Evolutionary conservation across 371 early-diverging fungal species (phyloP), one percentile per base, ranked within the genome.

Genomic region (Haplosporangium sp.): DNA sequence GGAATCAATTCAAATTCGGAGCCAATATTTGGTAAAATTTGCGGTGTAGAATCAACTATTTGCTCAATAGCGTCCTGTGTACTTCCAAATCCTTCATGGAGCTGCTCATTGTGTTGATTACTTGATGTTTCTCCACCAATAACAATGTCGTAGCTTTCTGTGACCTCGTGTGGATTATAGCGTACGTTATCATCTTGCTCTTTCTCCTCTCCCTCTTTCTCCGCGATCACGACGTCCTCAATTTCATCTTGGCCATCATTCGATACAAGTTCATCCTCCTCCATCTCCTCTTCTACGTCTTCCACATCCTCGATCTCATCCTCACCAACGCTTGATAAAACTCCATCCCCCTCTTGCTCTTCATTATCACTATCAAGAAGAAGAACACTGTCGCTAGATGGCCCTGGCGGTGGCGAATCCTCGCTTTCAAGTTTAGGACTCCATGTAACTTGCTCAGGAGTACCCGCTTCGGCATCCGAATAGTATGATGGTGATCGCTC

Each of bases 291-390:
- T 17, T 5, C 42, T 9, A 62, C 63, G 17, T 61, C 56, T 0
- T 61, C 52, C 9, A 1, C 59, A 37, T 20, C 66, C 11, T 65
- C 20, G 40, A 37, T 19, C 19, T 53, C 52, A 19, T 52, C 52
- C 17, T 52, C 9, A 52, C 4, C 17, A 4, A n/a, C 52, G 4
- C 8, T 19, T 52, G 52, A 52, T 52, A 20, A 17, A 19, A 20
- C 5, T 0, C 19, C 52, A 20, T 20, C 19, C 19, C 34, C 35
- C 34, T 42, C 57, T 42, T 27, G 6, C 27, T 35, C 45, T 17
- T 66, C 67, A 10, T 47, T 57, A 38, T 60, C 58, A 37, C 55
- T 55, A 42, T 64, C 65, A 17, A 52, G 65, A 13, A 64, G 55
- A 3, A 64, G 39, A 13, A 64, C 65, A 55, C 40, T 42, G 19